Percentiles rank a stretch among this genome's conserved stretches.
These are phyloP conservation scores for Nicotiana tabacum DNA, from an alignment of 257 asterid genomes.

Conservation along the genomic window DNA sequence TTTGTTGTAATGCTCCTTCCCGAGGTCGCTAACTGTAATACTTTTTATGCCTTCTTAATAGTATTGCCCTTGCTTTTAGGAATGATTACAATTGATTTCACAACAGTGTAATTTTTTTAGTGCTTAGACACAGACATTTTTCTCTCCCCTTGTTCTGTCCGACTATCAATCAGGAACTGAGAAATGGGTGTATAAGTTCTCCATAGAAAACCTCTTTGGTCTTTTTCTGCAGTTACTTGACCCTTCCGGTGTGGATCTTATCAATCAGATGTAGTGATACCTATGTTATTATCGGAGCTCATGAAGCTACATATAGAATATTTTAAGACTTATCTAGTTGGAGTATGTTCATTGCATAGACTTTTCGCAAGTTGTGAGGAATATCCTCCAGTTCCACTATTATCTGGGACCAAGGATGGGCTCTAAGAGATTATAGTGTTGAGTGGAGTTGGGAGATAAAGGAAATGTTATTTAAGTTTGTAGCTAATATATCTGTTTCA, in stretches of 20 bases:
- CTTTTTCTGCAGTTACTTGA: background rate
- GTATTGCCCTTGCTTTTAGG: background rate
- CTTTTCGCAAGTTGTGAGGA: background rate
- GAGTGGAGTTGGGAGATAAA: background rate
- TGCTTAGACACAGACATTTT: background rate
- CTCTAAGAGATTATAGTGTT: background rate
- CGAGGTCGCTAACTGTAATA: background rate
- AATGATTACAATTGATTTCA: background rate
- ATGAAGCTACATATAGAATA: background rate
- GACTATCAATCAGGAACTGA: background rate
- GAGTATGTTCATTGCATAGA: background rate
- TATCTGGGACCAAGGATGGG: background rate
- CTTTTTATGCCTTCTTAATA: background rate
- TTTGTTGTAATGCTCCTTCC: background rate
- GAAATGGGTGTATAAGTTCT: background rate
- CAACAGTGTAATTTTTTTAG: background rate
- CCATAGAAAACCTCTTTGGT: background rate
- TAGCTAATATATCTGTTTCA: background rate
- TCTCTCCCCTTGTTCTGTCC: slow-evolving; percentile 2
- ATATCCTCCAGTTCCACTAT: background rate
- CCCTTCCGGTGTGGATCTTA: background rate
- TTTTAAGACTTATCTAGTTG: background rate
- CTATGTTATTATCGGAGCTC: background rate
- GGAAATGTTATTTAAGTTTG: background rate
- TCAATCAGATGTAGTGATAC: background rate